Conservation (phyloP, 805 yeast species). For the Isabelozyma rhagii region DNA sequence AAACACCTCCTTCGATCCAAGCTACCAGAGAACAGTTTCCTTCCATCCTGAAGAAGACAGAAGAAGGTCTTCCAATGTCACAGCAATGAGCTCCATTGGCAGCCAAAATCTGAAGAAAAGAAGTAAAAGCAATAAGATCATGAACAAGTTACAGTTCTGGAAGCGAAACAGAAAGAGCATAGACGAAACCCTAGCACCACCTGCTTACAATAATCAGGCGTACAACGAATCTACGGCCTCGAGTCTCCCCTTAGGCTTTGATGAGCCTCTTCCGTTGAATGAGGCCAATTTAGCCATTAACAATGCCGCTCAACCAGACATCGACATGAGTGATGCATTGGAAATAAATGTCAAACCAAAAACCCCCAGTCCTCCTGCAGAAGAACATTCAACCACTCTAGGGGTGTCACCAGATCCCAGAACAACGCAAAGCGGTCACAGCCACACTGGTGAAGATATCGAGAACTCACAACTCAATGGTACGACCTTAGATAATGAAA, state of each 20-base stretch:
- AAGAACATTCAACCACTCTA: background rate
- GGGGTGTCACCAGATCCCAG: background rate
- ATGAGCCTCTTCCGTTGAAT: background rate
- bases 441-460: background rate
- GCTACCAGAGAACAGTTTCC: slow-evolving; percentile 15
- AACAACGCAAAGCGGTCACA: background rate
- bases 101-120: slow-evolving; percentile 7
- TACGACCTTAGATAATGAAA: background rate
- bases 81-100: slow-evolving; percentile 4
- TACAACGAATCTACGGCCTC: background rate
- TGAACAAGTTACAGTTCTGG: slow-evolving; percentile 40
- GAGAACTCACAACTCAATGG: background rate
- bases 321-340: background rate
- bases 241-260: background rate
- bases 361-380: background rate
- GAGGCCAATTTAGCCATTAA: background rate
- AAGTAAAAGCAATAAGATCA: slow-evolving; percentile 19
- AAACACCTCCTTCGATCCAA: background rate
- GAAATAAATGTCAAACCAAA: slow-evolving; percentile 3
- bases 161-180: slow-evolving; percentile 15
- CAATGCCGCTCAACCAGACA: background rate
- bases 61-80: slow-evolving; percentile 6
- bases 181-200: background rate
- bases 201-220: background rate
- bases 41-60: slow-evolving; percentile 15